Base-by-base conservation (phyloP, 305 asterid genomes). In the Fraxinus ornus region DNA sequence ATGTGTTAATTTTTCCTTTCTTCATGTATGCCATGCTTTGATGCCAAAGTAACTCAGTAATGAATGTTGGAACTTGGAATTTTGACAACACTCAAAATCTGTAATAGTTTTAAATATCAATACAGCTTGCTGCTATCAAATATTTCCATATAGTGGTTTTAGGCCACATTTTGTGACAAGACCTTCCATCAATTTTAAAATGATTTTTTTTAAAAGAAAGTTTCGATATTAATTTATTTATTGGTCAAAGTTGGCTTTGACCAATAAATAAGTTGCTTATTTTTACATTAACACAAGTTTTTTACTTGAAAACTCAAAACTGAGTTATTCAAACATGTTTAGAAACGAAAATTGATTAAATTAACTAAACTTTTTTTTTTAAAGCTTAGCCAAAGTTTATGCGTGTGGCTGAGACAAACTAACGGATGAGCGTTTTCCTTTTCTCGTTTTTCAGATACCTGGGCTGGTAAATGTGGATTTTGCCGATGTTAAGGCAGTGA, bases 381-480 rank as follows among this genome's bases (percentile, higher is more conserved):
- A 17, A 33, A 33, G n/a, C 10, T 41, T 9, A 22, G 71, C 32
- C 30, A 60, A 7, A 22, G 5, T 60, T 60, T 8, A 60, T 21
- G 71, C 15, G 30, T 8, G 5, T 26, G 28, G 30, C 32, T 66
- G 74, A 26, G 19, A 26, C 36, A 26, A 19, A 76, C 24, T 36
- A 30, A 62, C 12, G n/a, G 77, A 57, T 15, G 8, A 71, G 33
- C 76, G 13, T 78, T 76, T 57, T 24, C 37, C 17, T 73, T 32
- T 66, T 74, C 44, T 79, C 79, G 55, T 86, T 85, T 64, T 88
- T 90, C 90, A 95, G 99, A 93, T 95, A 80, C 97, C 98, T 19
- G 98, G 99, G 78, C 89, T 95, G 87, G 99, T 95, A 78, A 95
- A 95, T 84, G 99, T 94, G 85, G 99, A 95, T 86, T 95, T 95